Conservation (phyloP, 495 filamentous ascomycete genomes). For the Saxispiralis lemnorum region DNA sequence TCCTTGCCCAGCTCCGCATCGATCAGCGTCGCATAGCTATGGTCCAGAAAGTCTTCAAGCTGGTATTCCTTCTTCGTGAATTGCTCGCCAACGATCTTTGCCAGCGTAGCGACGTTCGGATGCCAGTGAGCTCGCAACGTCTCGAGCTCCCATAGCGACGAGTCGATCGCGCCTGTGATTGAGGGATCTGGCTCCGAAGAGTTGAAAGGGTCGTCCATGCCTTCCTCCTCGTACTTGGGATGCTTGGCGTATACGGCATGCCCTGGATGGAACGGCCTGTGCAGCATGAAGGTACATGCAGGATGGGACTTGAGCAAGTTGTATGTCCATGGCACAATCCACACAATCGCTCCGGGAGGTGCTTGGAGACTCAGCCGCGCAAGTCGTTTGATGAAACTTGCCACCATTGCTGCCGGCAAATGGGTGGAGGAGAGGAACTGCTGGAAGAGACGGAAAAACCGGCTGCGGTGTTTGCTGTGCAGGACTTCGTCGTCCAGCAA, state of each 20-base stretch:
- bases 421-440: slow-evolving; percentile 86
- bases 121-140: slow-evolving; percentile 86
- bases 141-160: slow-evolving; percentile 86
- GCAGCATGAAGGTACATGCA: slow-evolving; percentile 85
- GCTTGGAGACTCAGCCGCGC: slow-evolving; percentile 65
- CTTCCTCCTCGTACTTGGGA: slow-evolving; percentile 33
- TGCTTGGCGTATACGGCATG: slow-evolving; percentile 8
- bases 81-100: slow-evolving; percentile 86
- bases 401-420: slow-evolving; percentile 74
- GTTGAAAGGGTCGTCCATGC: slow-evolving; percentile 66
- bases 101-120: slow-evolving; percentile 86
- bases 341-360: slow-evolving; percentile 74
- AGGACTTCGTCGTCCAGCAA: slow-evolving; percentile 68
- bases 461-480: slow-evolving; percentile 82
- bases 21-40: slow-evolving; percentile 68
- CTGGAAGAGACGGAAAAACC: slow-evolving; percentile 82
- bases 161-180: slow-evolving; percentile 73
- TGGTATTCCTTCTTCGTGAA: slow-evolving; percentile 91
- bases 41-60: slow-evolving; percentile 89
- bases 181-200: slow-evolving; percentile 61
- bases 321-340: slow-evolving; percentile 81
- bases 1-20: slow-evolving; percentile 66
- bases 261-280: slow-evolving; percentile 37
- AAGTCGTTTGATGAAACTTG: slow-evolving; percentile 88
- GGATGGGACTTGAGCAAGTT: slow-evolving; percentile 86